Evolutionary conservation across 2,329 filamentous ascomycete genomes (phyloP), one percentile per base, ranked within the genome.

Genomic region (Beauveria sp.): DNA sequence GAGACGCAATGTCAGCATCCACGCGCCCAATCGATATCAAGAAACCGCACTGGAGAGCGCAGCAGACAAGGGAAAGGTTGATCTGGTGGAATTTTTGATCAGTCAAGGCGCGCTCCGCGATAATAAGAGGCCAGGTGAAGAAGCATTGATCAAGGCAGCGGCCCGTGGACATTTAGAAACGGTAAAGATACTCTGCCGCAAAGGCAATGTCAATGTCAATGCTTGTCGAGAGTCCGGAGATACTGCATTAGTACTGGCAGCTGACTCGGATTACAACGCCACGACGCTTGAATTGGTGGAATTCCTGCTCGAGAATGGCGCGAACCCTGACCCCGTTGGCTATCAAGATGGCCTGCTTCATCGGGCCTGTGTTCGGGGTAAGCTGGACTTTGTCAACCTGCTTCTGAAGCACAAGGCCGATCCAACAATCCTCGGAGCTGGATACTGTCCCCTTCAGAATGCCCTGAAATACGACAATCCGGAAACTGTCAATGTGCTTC

Each of bases 271-370:
- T 8, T 61, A 49, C 16, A 50, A 55, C 12, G n/a, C 9, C 1
- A 55, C 59, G 10, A 61, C 59, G 5, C 18, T 61, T 14, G n/a
- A 54, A 10, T 16, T 61, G 42, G 51, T 34, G 1, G 18, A 31
- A n/a, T 55, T 61, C 18, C 34, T 61, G 51, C 59, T 61, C 1
- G 51, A 61, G 24, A 43, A 61, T 12, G 59, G 51, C 10, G 48
- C 51, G 3, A 16, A 22, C 2, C 51, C 51, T 1, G 34, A 61
- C 18, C 51, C 59, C 1, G 7, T 43, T 1, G 43, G 38, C 5
- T 3, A 43, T n/a, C 26, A 34, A n/a, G 51, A 61, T 14, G 51
- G 59, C 3, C 51, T 61, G 28, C 59, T 61, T 20, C 59, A 61
- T 18, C 14, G 28, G 3, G 59, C 59, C 0, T 40, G 20, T 18